Base-by-base conservation (phyloP, 176 grass and related monocot genomes). In the Alloteropsis semialata region DNA sequence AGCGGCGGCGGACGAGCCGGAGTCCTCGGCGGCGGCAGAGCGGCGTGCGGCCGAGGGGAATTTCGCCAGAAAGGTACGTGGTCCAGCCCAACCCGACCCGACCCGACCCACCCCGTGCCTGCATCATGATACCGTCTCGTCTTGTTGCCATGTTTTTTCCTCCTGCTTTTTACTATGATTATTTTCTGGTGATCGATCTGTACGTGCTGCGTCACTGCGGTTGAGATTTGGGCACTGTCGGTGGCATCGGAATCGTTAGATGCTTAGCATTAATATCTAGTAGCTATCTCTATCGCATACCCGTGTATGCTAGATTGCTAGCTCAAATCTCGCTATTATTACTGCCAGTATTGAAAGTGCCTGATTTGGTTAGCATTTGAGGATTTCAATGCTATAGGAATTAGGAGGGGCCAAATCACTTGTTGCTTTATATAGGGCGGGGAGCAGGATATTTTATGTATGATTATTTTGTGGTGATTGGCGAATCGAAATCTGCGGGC, bases 391-490 rank as follows among this genome's bases (percentile, higher is more conserved):
- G n/a, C 38, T 79, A 58, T 80, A 49, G 3, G 69, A 77, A n/a
- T n/a, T n/a, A n/a, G n/a, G n/a, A n/a, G 57, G 12, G 17, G 39
- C 2, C 29, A 24, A 22, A 58, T 73, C 65, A 74, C 29, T 60
- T 11, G n/a, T 58, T 58, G 55, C 55, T 58, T 27, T 84, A 60
- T 33, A 60, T 33, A 67, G 32, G 56, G 48, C 43, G 38, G 66
- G 1, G 32, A 2, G 72, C 60, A 41, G 84, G 79, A 86, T 90
- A 90, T 90, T 86, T 86, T 90, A 90, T 86, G 84, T 82, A 21
- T 59, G 48, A 58, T 78, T 53, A 53, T 21, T 28, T 68, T 21
- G 25, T 43, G 5, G 46, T 12, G 12, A 63, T 27, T 30, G 17
- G 43, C 54, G 59, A 77, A 46, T 76, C 8, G 9, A 69, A 69